Base-by-base conservation (phyloP, 2,329 filamentous ascomycete species). In the Lecanosticta acicola region DNA sequence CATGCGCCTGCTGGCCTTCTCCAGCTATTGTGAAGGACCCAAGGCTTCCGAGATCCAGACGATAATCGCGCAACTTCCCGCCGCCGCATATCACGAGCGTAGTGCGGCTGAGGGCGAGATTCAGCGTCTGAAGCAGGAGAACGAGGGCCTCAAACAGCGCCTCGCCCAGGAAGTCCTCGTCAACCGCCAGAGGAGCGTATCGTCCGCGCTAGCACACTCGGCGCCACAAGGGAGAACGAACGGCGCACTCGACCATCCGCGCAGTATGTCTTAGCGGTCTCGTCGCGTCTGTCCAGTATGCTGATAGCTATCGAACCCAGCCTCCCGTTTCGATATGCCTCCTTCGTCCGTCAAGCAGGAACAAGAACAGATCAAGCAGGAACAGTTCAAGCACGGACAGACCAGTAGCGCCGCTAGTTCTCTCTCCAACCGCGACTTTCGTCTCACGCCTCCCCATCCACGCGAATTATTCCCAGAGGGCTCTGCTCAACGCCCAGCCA, bases 1-100 rank as follows among this genome's bases (percentile, higher is more conserved):
- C 3, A 46, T 46, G 44, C 41, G 26, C 29, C 32, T 46, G 33
- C 38, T 46, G 13, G 44, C 38, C 9, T 32, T 46, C 11, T 37
- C 39, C 32, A 40, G 18, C 33, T 46, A 41, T 33, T 41, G 44
- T 33, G 39, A 46, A 38, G 44, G 44, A 9, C 32, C 38, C 3
- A 41, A 41, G 14, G 20, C 29, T 5, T 11, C 19, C 13, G 44
- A 41, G 21, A 36, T 42, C 32, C 32, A 24, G 13, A 19, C 17
- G n/a, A 20, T 42, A 4, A 41, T 46, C 38, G 19, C 38, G 3
- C 19, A 41, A 26, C 32, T 42, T 3, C 44, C 38, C 14, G 17
- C 33, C 9, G 44, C 44, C 18, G 44, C 44, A 4, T 46, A 46
- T 19, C 14, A 32, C 10, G 44, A 46, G 32, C 38, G 44, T 2